Evolutionary conservation across 2,329 filamentous ascomycete genomes (phyloP).

Genomic region (Mollisia scopiformis): DNA sequence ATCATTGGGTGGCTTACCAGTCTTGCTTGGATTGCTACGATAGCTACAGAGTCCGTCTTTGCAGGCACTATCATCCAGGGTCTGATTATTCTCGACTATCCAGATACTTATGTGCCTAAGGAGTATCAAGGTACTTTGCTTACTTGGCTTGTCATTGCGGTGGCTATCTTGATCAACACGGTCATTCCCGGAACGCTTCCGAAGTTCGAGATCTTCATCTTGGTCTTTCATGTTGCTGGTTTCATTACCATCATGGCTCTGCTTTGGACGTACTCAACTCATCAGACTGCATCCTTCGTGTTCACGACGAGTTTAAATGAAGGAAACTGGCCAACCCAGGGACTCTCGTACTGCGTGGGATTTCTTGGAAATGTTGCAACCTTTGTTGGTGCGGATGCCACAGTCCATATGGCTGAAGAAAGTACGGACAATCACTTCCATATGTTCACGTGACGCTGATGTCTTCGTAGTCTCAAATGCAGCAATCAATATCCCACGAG

Average conservation of each 20-base stretch:
- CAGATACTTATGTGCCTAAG: slow-evolving; percentile 42
- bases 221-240: slow-evolving; percentile 48
- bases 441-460: slow-evolving; percentile 29
- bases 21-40: slow-evolving; percentile 78
- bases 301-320: slow-evolving; percentile 47
- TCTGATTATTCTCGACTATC: slow-evolving; percentile 45
- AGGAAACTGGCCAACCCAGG: slow-evolving; percentile 47
- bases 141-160: slow-evolving; percentile 50
- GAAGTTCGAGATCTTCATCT: slow-evolving; percentile 51
- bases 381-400: slow-evolving; percentile 44
- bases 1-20: slow-evolving; percentile 56
- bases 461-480: slow-evolving; percentile 44
- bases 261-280: slow-evolving; percentile 36
- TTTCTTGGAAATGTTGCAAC: slow-evolving; percentile 43
- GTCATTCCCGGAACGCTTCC: slow-evolving; percentile 48
- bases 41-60: slow-evolving; percentile 60
- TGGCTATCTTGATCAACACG: slow-evolving; percentile 53
- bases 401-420: slow-evolving; percentile 47
- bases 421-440: too few relatives aligned
- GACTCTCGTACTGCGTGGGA: slow-evolving; percentile 49
- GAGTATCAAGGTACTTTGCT: slow-evolving; percentile 54
- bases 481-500: slow-evolving; percentile 50
- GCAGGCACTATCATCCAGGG: slow-evolving; percentile 52
- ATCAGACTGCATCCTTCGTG: slow-evolving; percentile 38
- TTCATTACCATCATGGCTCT: slow-evolving; percentile 39